Evolutionary conservation across 106 monocot genomes (phyloP), one percentile per base, ranked within the genome.

Genomic region (Acanthochlamys bracteata): DNA sequence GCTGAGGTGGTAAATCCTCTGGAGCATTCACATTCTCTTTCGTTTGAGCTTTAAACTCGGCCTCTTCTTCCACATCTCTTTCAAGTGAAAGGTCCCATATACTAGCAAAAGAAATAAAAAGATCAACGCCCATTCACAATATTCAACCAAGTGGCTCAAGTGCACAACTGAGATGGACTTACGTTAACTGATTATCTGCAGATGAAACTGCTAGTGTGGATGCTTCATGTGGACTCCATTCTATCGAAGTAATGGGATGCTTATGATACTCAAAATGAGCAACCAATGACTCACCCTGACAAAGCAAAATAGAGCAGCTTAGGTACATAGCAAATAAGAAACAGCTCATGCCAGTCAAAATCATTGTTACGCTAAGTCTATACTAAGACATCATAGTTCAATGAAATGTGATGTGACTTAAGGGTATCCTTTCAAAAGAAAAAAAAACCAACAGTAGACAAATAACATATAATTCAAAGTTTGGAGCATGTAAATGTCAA

Each of bases 261-360:
- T 96, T 96, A 64, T 91, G 96, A 63, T 96, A 96, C 72, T 88
- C 82, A 64, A 96, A 96, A 59, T 96, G 91, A 11, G 96, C 96
- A 0, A 91, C 85, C 69, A 88, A 56, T 17, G 96, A 74, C 21
- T 91, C 91, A 16, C 75, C 91, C 88, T 96, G 65, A 49, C 7
- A 19, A 76, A n/a, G n/a, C n/a, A 22, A 46, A 65, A 59, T 67
- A 13, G 55, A 39, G 19, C 6, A 45, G 51, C n/a, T 54, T 54
- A 16, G n/a, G 16, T 16, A 43, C 43, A 43, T 54, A 20, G n/a
- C n/a, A n/a, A n/a, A n/a, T n/a, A n/a, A n/a, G n/a, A n/a, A n/a
- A n/a, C n/a, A n/a, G n/a, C n/a, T n/a, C n/a, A n/a, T n/a, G n/a
- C n/a, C n/a, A n/a, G n/a, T 43, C 43, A 43, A 43, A 43, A 43